Conservation (phyloP, 2,329 filamentous ascomycete species). For the Beauveria australis region DNA sequence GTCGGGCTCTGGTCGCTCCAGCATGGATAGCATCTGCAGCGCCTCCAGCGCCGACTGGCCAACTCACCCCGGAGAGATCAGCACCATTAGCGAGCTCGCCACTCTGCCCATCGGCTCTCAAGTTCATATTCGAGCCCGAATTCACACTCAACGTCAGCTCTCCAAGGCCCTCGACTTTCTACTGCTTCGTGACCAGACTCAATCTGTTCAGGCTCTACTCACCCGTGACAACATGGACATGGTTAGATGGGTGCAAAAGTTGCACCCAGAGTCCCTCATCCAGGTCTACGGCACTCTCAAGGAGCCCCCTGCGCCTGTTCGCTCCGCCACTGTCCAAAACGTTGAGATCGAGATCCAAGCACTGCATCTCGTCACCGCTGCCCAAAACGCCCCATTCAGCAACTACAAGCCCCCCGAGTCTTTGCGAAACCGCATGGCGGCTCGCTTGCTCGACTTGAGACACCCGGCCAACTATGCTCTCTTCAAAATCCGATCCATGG, state of each 20-base stretch:
- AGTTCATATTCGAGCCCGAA: constrained; percentile 34
- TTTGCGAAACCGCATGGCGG: constrained; percentile 60
- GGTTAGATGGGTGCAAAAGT: constrained; percentile 78
- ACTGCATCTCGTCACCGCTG: constrained; percentile 43
- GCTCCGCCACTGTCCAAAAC: constrained; percentile 66
- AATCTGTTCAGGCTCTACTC: constrained; percentile 73
- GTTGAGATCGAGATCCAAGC: constrained; percentile 63
- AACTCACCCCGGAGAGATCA: constrained; percentile 31
- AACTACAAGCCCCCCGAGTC: constrained; percentile 58
- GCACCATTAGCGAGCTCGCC: constrained; percentile 30
- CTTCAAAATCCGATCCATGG: constrained; percentile 76
- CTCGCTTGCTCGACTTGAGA: constrained; percentile 75
- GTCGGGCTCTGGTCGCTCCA: constrained; percentile 6
- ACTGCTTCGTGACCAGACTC: constrained; percentile 74
- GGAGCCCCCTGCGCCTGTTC: constrained; percentile 63
- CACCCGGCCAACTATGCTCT: constrained; percentile 82
- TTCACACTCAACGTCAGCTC: constrained; percentile 64
- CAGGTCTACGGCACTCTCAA: constrained; percentile 68
- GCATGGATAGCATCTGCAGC: constrained; percentile 27
- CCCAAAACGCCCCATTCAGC: constrained; percentile 41
- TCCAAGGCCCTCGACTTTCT: constrained; percentile 79
- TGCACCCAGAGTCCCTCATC: constrained; percentile 71
- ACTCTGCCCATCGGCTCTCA: constrained; percentile 28
- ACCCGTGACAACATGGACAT: constrained; percentile 52
- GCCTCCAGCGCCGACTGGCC: constrained; percentile 30